phyloP scores from a whole-genome alignment of 2,329 filamentous ascomycete genomes.

The Podosphaera fusca region DNA sequence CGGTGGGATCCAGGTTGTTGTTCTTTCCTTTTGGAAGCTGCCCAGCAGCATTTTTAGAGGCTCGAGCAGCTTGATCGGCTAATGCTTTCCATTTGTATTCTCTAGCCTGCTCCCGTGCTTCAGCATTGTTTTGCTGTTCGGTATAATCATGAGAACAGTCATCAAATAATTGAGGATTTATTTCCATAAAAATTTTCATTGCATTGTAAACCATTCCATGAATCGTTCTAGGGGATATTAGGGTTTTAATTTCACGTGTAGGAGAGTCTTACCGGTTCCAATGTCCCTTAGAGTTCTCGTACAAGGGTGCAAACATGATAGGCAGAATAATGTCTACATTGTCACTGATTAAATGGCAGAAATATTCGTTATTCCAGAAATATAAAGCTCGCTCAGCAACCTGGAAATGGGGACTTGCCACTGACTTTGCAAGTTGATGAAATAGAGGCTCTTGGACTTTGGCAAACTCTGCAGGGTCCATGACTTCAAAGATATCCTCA shows the following conservation, averaged over 20 bases:
- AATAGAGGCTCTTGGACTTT: slow-evolving; percentile 97
- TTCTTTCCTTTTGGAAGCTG: slow-evolving; percentile 23
- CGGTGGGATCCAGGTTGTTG: slow-evolving; percentile 61
- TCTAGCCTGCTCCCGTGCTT: slow-evolving; percentile 59
- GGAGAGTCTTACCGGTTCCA: slow-evolving; percentile 64
- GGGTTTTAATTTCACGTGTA: slow-evolving; percentile 6
- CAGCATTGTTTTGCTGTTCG: slow-evolving; percentile 79
- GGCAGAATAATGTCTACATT: slow-evolving; percentile 96
- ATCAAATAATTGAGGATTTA: slow-evolving; percentile 93
- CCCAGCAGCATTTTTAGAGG: slow-evolving; percentile 25
- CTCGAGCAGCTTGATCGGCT: slow-evolving; percentile 53
- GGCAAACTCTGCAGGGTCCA: slow-evolving; percentile 95
- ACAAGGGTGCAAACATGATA: slow-evolving; percentile 97
- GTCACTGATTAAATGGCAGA: slow-evolving; percentile 96
- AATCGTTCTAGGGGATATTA: slow-evolving; percentile 49
- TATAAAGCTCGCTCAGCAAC: slow-evolving; percentile 92
- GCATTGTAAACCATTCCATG: slow-evolving; percentile 99
- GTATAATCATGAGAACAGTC: slow-evolving; percentile 98
- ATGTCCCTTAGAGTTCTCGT: slow-evolving; percentile 96
- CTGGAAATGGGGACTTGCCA: slow-evolving; percentile 96
- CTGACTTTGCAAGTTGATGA: slow-evolving; percentile 91
- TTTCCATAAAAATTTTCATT: slow-evolving; percentile 99
- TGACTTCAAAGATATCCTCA: slow-evolving; percentile 98
- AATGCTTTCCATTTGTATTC: slow-evolving; percentile 80
- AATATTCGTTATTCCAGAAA: slow-evolving; percentile 99